These are phyloP conservation scores for Besnoitia besnoiti DNA, from an alignment of 169 alveolate species.

Conservation along the genomic window DNA sequence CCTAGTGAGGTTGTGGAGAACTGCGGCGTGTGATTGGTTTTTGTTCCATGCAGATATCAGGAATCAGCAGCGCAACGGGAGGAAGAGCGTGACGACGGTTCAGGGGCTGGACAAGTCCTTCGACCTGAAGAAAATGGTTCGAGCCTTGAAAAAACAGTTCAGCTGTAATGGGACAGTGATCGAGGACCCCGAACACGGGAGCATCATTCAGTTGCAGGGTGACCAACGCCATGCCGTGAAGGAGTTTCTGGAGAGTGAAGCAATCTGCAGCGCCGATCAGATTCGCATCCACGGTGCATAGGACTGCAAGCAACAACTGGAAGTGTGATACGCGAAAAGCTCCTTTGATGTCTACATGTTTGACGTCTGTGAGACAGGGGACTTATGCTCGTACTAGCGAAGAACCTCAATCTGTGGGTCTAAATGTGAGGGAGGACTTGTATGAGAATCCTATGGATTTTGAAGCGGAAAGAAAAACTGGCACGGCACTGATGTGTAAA, in stretches of 20 bases:
- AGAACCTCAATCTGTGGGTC: too few species aligned
- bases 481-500: not conserved
- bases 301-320: not conserved
- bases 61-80: conserved; percentile 94
- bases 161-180: conserved; percentile 94
- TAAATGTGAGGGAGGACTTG: too few species aligned
- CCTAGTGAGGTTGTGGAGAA: not conserved
- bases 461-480: not conserved
- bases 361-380: too few species aligned
- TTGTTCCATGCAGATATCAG: conserved; percentile 75
- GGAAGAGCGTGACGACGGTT: conserved; percentile 94
- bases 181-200: conserved; percentile 91
- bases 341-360: not conserved
- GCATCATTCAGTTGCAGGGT: conserved; percentile 90
- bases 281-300: conserved; percentile 92
- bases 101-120: conserved; percentile 92
- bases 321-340: not conserved
- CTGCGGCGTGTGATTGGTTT: not conserved
- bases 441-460: too few species aligned
- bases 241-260: conserved; percentile 88
- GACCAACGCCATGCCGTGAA: conserved; percentile 86
- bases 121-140: conserved; percentile 91
- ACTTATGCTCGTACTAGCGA: too few species aligned
- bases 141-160: conserved; percentile 89
- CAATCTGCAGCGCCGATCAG: conserved; percentile 87